Evolutionary conservation across 192 early-diverging fungal genomes (phyloP).

Genomic region (Dimargaris xerosporica): DNA sequence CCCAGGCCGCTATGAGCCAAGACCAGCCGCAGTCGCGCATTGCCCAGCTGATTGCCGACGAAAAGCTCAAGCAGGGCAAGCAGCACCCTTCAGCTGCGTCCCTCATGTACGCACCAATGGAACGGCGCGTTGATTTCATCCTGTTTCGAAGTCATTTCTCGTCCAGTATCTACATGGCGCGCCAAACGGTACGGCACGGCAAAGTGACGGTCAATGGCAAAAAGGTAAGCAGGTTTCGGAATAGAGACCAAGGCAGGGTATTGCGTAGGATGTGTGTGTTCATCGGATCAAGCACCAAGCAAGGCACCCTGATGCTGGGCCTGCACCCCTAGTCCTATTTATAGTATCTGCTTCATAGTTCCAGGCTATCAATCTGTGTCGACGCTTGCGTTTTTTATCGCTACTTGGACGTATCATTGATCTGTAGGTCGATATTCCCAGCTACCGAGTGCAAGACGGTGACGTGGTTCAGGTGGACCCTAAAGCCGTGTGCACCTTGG

Average conservation of each 20-base stretch:
- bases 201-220: constrained; percentile 88
- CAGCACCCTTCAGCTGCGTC: constrained; percentile 26
- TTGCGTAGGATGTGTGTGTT: no score
- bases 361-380: no score
- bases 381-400: no score
- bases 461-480: constrained; percentile 81
- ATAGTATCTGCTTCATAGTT: no score
- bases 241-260: no score
- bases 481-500: constrained; percentile 43
- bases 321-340: no score
- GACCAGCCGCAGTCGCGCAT: not conserved
- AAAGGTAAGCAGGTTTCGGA: constrained; percentile 30
- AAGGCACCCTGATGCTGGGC: no score
- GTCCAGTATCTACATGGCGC: constrained; percentile 68
- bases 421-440: constrained; percentile 50
- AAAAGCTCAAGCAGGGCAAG: not conserved
- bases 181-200: constrained; percentile 64
- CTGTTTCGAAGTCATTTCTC: constrained; percentile 88
- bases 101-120: constrained; percentile 73
- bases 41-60: not conserved
- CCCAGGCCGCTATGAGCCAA: not conserved
- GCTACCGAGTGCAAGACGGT: constrained; percentile 63
- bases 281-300: no score
- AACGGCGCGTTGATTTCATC: constrained; percentile 84
- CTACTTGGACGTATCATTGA: no score